Evolutionary conservation across 108 stramenopile genomes (phyloP).

Genomic region (Skeletonema menzelii): DNA sequence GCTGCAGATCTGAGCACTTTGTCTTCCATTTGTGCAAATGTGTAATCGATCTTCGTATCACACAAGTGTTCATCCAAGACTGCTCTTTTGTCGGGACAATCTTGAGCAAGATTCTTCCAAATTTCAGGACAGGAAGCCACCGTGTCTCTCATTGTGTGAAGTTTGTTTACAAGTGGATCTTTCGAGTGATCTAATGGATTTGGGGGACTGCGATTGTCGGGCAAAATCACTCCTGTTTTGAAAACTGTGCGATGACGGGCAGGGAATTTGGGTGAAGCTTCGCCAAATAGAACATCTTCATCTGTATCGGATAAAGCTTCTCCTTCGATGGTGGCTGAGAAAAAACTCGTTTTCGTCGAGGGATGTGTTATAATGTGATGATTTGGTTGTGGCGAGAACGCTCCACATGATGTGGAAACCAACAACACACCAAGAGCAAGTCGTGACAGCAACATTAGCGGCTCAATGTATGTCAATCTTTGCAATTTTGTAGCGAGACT

Average conservation of each 20-base stretch:
- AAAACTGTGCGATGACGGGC: conserved; percentile 46
- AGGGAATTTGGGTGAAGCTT: conserved; percentile 19
- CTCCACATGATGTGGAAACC: neutral
- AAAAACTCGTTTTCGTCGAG: neutral
- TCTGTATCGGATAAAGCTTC: conserved; percentile 43
- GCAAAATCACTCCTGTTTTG: conserved; percentile 55
- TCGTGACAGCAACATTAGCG: neutral
- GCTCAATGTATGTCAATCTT: neutral
- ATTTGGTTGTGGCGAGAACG: neutral
- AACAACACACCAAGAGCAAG: neutral
- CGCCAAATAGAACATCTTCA: conserved; percentile 76
- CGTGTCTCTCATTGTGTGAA: conserved; percentile 64
- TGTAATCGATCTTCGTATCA: conserved; percentile 61
- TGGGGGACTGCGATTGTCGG: conserved; percentile 38
- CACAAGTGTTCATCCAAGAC: conserved; percentile 80
- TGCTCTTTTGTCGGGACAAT: conserved; percentile 65
- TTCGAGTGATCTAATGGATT: conserved; percentile 67
- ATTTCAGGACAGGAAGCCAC: conserved; percentile 64
- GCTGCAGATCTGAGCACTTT: conserved; percentile 59
- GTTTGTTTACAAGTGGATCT: conserved; percentile 78
- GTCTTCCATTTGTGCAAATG: conserved; percentile 68
- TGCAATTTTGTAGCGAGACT: neutral
- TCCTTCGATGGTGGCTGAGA: neutral
- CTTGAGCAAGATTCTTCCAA: conserved; percentile 64
- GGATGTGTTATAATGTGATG: neutral